phyloP scores from a whole-genome alignment of 495 filamentous ascomycete genomes.

The Penicillium bovifimosum region DNA sequence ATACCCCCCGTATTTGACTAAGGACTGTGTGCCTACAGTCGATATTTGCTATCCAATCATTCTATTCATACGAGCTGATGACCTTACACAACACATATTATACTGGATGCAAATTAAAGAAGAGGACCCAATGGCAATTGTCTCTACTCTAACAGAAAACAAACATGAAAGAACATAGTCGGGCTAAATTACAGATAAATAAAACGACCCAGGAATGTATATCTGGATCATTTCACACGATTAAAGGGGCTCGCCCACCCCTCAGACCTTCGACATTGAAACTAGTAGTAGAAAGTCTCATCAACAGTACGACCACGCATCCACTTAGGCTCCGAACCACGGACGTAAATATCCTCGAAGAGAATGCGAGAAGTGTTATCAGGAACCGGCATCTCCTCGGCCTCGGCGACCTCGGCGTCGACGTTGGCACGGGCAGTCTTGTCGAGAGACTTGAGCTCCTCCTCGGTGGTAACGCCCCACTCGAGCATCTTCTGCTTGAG shows the following conservation, averaged over 20 bases:
- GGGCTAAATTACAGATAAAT: conserved; percentile 34
- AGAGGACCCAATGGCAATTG: conserved; percentile 16
- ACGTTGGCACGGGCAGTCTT: conserved; percentile 81
- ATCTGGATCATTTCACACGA: conserved; percentile 6
- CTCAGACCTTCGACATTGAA: not conserved
- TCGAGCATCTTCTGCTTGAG: conserved; percentile 97
- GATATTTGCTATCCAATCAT: not conserved
- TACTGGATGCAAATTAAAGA: no score
- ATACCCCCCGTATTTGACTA: conserved; percentile 10
- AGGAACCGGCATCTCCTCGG: conserved; percentile 78
- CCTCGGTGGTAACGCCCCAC: conserved; percentile 86
- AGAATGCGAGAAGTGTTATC: conserved; percentile 72
- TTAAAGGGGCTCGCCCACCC: conserved; percentile 7
- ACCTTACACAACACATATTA: no score
- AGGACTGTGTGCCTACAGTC: not conserved
- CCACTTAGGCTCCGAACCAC: conserved; percentile 82
- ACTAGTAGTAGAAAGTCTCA: conserved; percentile 86
- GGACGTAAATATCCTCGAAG: conserved; percentile 96
- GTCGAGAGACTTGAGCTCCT: conserved; percentile 95
- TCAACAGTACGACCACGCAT: conserved; percentile 85
- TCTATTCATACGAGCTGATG: not conserved
- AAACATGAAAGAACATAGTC: conserved; percentile 24
- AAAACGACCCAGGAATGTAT: conserved; percentile 12
- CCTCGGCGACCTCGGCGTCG: conserved; percentile 83
- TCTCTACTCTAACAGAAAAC: conserved; percentile 26